A percentile compares a stretch with the other conserved stretches of the same genome.
Conservation (phyloP, 495 filamentous ascomycete species). For the Talaromyces ruber region DNA sequence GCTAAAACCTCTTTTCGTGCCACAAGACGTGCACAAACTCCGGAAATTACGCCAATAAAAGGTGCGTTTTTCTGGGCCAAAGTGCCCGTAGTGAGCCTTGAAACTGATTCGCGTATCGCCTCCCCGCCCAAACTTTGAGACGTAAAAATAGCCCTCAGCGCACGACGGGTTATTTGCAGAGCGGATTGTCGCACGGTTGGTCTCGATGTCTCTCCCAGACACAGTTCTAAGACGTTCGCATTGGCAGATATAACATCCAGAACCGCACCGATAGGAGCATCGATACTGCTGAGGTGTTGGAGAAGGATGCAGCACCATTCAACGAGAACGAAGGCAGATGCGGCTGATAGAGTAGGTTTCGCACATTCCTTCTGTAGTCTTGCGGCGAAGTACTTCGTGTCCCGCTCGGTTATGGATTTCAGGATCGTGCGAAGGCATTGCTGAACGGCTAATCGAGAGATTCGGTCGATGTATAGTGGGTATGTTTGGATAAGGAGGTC, state of each 20-base stretch:
- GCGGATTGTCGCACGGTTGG: constrained; percentile 54
- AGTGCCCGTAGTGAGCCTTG: constrained; percentile 53
- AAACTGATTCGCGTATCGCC: constrained; percentile 53
- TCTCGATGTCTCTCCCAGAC: constrained; percentile 53
- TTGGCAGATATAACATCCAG: constrained; percentile 51
- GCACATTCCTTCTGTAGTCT: constrained; percentile 52
- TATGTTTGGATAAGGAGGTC: constrained; percentile 75
- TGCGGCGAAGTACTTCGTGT: constrained; percentile 52
- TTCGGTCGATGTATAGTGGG: constrained; percentile 75
- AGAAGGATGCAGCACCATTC: constrained; percentile 80
- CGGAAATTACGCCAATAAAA: constrained; percentile 75
- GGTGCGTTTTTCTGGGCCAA: constrained; percentile 59
- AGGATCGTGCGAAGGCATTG: constrained; percentile 62
- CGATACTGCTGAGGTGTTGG: constrained; percentile 44
- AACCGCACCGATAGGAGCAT: constrained; percentile 56
- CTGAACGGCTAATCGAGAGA: constrained; percentile 73
- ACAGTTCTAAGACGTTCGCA: constrained; percentile 68
- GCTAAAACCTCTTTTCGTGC: constrained; percentile 49
- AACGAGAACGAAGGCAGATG: constrained; percentile 78
- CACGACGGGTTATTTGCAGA: constrained; percentile 62
- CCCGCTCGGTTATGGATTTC: constrained; percentile 36
- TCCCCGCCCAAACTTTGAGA: constrained; percentile 46
- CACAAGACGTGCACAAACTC: constrained; percentile 66
- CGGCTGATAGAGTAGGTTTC: constrained; percentile 65
- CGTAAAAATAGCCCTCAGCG: constrained; percentile 59